Percentiles rank a stretch among this genome's conserved stretches.
Evolutionary conservation across 75 land plant genomes (phyloP).

Genomic region (Cupressus sempervirens): DNA sequence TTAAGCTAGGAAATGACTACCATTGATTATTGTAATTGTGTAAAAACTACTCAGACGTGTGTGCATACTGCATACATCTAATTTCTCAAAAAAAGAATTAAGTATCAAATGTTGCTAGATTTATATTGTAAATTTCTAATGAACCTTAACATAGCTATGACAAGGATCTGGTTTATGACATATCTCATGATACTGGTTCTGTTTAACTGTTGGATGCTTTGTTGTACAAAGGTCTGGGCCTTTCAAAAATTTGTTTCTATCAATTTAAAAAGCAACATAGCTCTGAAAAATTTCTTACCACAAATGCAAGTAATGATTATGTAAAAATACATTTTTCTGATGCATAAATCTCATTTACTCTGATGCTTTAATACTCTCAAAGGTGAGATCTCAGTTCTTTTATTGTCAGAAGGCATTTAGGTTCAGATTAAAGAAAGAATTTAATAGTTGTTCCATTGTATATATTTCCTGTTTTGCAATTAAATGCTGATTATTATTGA

Average conservation of each 20-base stretch:
- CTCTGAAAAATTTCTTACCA: background rate
- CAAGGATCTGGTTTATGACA: no score
- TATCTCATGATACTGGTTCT: no score
- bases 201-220: no score
- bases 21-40: background rate
- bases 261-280: no score
- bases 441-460: background rate
- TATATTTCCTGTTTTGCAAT: background rate
- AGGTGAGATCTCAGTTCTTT: background rate
- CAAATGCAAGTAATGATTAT: background rate
- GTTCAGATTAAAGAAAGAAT: background rate
- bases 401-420: background rate
- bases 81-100: background rate
- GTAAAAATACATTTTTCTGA: background rate
- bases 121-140: background rate
- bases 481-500: background rate
- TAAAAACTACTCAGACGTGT: background rate
- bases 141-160: background rate
- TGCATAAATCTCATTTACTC: constrained; percentile 1
- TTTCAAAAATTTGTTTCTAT: no score
- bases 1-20: background rate
- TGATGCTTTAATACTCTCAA: background rate
- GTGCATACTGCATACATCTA: background rate
- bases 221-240: no score
- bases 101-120: background rate